phyloP scores from a whole-genome alignment of 257 asterid genomes.

The Linderniella brevidens region DNA sequence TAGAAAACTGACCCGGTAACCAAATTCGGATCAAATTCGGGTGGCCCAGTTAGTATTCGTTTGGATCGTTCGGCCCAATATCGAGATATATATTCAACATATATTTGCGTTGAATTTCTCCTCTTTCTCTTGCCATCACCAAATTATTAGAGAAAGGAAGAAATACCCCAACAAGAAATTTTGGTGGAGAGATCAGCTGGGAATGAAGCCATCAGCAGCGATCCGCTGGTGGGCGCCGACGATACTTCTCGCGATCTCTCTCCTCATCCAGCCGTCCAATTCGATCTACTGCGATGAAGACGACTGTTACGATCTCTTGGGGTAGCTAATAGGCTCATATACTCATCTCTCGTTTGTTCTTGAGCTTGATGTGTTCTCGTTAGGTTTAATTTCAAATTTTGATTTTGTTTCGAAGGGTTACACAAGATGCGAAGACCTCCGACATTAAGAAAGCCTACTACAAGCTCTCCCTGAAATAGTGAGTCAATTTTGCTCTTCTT shows the following conservation, averaged over 20 bases:
- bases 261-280: constrained; percentile 48
- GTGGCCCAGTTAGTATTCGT: too few species aligned
- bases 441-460: constrained; percentile 46
- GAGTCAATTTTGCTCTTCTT: constrained; percentile 6
- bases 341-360: background rate
- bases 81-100: too few species aligned
- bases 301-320: constrained; percentile 87
- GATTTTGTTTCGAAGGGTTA: constrained; percentile 25
- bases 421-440: constrained; percentile 35
- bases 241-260: constrained; percentile 18
- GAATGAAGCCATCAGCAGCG: constrained; percentile 43
- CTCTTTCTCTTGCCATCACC: too few species aligned
- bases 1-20: too few species aligned
- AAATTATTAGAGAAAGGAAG: too few species aligned
- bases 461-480: constrained; percentile 77
- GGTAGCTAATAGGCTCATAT: constrained; percentile 25
- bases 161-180: too few species aligned
- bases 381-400: background rate
- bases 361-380: background rate
- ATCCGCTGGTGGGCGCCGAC: constrained; percentile 37
- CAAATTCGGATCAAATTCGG: too few species aligned
- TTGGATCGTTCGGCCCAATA: too few species aligned
- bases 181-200: too few species aligned
- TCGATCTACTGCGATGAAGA: constrained; percentile 95
- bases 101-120: too few species aligned